Conservation (phyloP, 345 rosid species). For the Eucalyptus pauciflora region DNA sequence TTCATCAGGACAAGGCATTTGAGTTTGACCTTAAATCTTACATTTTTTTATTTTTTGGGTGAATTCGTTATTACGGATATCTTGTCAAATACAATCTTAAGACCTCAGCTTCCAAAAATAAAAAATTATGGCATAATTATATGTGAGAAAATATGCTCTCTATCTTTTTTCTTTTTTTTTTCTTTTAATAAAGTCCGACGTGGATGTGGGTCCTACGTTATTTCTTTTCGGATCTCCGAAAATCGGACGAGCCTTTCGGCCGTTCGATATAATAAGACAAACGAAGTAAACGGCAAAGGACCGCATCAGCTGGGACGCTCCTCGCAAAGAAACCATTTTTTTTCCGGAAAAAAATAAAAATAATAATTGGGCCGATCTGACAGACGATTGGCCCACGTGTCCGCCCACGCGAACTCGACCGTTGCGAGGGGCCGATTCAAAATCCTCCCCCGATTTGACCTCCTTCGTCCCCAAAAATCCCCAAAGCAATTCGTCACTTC, state of each 20-base stretch:
- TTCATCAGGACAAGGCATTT: fast-evolving
- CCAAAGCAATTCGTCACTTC: neutral
- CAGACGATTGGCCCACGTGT: constrained; percentile 34
- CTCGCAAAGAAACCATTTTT: neutral
- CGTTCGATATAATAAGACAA: neutral
- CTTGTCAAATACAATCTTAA: fast-evolving
- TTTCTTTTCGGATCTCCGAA: neutral
- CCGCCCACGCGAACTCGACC: constrained; percentile 35
- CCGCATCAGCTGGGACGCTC: constrained; percentile 15
- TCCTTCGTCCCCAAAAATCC: neutral
- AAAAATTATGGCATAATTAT: neutral
- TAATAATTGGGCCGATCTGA: neutral
- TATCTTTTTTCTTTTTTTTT: neutral
- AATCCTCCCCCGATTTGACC: neutral
- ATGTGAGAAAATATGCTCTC: neutral
- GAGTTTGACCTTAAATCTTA: neutral
- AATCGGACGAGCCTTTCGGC: neutral
- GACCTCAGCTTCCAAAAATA: neutral
- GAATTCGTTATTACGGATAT: neutral
- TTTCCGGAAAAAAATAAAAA: neutral
- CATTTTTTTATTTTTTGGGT: fast-evolving
- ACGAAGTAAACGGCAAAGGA: neutral
- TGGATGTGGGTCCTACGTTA: neutral
- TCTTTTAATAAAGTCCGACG: neutral
- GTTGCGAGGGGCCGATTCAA: constrained; percentile 19